phyloP scores from a whole-genome alignment of 2,329 filamentous ascomycete genomes.

The Sordariomycetes sp. region DNA sequence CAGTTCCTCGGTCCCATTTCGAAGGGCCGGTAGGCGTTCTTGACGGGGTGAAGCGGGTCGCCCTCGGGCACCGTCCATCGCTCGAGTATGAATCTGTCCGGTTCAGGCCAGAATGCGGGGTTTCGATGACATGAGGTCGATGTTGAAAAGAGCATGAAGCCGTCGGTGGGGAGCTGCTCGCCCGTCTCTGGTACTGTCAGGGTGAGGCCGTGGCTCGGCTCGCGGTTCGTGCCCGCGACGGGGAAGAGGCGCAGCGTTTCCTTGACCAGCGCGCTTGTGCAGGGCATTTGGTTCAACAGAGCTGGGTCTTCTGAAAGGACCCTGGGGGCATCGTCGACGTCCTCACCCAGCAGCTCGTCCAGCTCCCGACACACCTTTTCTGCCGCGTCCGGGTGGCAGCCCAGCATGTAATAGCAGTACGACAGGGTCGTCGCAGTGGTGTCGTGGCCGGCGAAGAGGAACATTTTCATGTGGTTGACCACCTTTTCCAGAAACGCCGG shows the following conservation, averaged over 20 bases:
- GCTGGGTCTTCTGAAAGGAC: conserved; percentile 30
- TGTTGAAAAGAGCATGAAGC: conserved; percentile 7
- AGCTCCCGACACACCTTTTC: conserved; percentile 18
- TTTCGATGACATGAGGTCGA: conserved; percentile 15
- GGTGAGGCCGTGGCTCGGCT: conserved; percentile 21
- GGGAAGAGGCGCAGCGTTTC: conserved; percentile 44
- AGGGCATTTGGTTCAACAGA: conserved; percentile 39
- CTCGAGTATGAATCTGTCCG: conserved; percentile 29
- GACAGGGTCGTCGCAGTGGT: conserved; percentile 31
- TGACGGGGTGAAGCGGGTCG: conserved; percentile 11
- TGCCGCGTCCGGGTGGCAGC: conserved; percentile 21
- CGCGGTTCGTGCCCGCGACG: conserved; percentile 31
- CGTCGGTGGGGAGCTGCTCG: conserved; percentile 22
- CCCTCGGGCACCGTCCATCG: conserved; percentile 23
- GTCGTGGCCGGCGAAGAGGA: conserved; percentile 34
- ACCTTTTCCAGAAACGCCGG: conserved; percentile 1
- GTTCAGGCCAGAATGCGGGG: conserved; percentile 25
- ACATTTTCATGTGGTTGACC: conserved; percentile 7
- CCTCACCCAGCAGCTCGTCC: conserved; percentile 33
- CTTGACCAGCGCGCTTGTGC: conserved; percentile 41
- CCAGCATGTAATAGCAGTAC: conserved; percentile 22
- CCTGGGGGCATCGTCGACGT: conserved; percentile 22
- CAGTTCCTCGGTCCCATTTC: conserved; percentile 9
- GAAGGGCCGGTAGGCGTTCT: conserved; percentile 30
- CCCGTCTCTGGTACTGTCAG: conserved; percentile 31